Conservation (phyloP, 257 asterid species). For the Knoxia roxburghii region DNA sequence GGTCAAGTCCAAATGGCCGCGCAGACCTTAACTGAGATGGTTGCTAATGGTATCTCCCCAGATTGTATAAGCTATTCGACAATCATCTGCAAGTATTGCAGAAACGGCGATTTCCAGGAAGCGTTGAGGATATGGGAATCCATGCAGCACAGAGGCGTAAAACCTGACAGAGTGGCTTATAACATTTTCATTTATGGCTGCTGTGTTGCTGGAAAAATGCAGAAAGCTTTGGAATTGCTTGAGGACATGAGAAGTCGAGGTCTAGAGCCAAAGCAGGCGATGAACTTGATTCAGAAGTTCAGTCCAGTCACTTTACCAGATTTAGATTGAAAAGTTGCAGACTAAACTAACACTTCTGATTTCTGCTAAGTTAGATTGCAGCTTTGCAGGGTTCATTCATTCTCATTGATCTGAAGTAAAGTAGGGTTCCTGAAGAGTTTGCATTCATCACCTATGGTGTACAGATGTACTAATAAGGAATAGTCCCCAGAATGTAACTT, state of each 20-base stretch:
- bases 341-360: neutral
- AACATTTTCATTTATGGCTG: slow-evolving; percentile 62
- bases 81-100: slow-evolving; percentile 48
- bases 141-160: slow-evolving; percentile 50
- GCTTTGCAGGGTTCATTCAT: no score
- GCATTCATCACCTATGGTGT: no score
- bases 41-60: slow-evolving; percentile 43
- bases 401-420: no score
- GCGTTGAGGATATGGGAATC: slow-evolving; percentile 66
- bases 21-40: slow-evolving; percentile 49
- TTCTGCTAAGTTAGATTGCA: neutral
- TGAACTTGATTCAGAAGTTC: slow-evolving; percentile 18
- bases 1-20: slow-evolving; percentile 55
- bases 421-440: no score
- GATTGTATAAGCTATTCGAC: slow-evolving; percentile 82
- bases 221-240: slow-evolving; percentile 55
- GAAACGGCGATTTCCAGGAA: slow-evolving; percentile 54
- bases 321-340: slow-evolving; percentile 1
- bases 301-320: slow-evolving; percentile 2
- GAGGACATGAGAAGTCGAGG: slow-evolving; percentile 61
- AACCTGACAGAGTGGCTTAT: slow-evolving; percentile 78
- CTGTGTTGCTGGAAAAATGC: slow-evolving; percentile 53
- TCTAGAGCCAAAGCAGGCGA: slow-evolving; percentile 47
- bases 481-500: no score
- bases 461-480: no score